Percentiles rank a stretch among this genome's conserved stretches.
phyloP scores from a whole-genome alignment of 805 yeast genomes.

The Lachancea cidri region DNA sequence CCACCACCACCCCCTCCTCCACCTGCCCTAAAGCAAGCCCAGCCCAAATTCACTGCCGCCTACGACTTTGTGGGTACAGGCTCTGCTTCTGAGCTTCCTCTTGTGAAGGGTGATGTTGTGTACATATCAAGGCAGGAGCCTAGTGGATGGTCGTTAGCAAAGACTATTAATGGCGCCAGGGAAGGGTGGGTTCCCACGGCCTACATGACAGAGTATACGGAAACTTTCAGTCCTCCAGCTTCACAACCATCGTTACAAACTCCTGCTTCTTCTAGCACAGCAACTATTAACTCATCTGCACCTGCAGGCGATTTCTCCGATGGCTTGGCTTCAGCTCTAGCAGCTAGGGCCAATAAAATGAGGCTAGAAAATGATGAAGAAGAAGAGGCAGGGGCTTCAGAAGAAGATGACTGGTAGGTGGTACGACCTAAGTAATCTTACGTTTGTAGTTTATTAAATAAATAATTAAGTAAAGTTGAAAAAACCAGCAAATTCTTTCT shows the following conservation, averaged over 20 bases:
- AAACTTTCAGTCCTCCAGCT: conserved; percentile 24
- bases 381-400: conserved; percentile 56
- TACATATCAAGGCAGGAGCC: conserved; percentile 66
- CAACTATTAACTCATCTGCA: conserved; percentile 23
- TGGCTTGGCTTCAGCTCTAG: conserved; percentile 85
- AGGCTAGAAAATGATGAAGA: conserved; percentile 61
- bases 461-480: background rate
- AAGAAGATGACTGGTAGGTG: conserved; percentile 39
- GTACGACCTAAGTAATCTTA: too few relatives aligned
- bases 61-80: conserved; percentile 89
- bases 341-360: conserved; percentile 67
- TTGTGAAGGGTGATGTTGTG: conserved; percentile 70
- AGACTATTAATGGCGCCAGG: conserved; percentile 61
- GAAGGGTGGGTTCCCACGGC: conserved; percentile 99
- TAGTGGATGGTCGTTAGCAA: conserved; percentile 94
- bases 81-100: conserved; percentile 72
- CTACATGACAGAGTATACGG: conserved; percentile 61
- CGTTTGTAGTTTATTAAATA: too few relatives aligned
- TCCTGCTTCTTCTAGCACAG: conserved; percentile 10
- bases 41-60: conserved; percentile 77
- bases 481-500: background rate
- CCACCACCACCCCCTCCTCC: conserved; percentile 80
- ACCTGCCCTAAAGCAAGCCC: conserved; percentile 52
- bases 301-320: conserved; percentile 51
- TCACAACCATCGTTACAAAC: conserved; percentile 32